phyloP scores from a whole-genome alignment of 805 yeast species.

The Blastobotrys attinorum region DNA sequence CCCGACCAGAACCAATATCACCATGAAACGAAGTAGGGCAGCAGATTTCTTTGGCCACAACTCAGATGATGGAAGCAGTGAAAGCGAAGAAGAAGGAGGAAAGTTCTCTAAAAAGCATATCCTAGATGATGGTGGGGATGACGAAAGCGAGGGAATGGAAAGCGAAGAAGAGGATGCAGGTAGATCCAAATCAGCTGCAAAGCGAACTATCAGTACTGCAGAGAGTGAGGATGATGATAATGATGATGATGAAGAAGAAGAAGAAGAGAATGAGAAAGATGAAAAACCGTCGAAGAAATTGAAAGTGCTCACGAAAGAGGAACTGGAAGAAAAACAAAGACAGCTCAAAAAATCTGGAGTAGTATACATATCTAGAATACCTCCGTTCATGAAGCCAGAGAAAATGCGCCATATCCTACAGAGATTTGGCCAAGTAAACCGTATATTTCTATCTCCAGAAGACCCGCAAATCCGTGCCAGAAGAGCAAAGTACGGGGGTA shows the following conservation, averaged over 20 bases:
- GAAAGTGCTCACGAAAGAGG: constrained; percentile 18
- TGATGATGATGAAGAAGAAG: constrained; percentile 14
- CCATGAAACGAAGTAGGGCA: constrained; percentile 7
- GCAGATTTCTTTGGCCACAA: constrained; percentile 6
- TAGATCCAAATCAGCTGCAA: constrained; percentile 6
- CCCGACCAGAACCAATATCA: not conserved
- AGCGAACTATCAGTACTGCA: constrained; percentile 8
- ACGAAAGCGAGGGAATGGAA: constrained; percentile 7
- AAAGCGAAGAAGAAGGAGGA: constrained; percentile 8
- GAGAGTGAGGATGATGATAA: constrained; percentile 11
- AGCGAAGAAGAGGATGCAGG: constrained; percentile 13
- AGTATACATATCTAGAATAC: constrained; percentile 81
- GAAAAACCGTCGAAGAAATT: constrained; percentile 5
- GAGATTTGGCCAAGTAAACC: constrained; percentile 80
- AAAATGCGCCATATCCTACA: constrained; percentile 74
- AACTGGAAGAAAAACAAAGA: constrained; percentile 30
- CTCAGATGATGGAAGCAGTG: constrained; percentile 1
- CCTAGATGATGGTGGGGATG: constrained; percentile 2
- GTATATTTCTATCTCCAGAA: constrained; percentile 84
- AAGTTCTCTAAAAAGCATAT: too few species aligned
- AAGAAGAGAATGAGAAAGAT: constrained; percentile 12
- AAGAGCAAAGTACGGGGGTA: constrained; percentile 83
- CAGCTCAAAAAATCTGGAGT: constrained; percentile 76
- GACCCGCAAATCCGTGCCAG: constrained; percentile 53
- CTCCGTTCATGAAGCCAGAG: constrained; percentile 96